phyloP scores from a whole-genome alignment of 306 rosid species.

The Quercus parvula region DNA sequence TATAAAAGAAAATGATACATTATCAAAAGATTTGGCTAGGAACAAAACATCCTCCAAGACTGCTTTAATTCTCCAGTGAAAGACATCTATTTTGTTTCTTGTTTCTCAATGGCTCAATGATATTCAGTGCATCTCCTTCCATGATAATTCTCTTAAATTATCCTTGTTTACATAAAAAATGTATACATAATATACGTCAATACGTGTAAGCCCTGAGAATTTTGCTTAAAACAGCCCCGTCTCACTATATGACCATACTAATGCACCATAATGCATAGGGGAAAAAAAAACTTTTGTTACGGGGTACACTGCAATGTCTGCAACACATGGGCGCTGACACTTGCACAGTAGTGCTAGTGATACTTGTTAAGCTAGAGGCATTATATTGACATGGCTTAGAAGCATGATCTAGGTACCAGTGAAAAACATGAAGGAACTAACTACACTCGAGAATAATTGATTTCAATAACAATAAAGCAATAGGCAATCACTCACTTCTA shows the following conservation, averaged over 20 bases:
- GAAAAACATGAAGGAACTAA: neutral
- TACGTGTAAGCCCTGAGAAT: neutral
- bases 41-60: no score
- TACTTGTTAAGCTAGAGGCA: neutral
- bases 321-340: neutral
- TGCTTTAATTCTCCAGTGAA: no score
- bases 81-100: no score
- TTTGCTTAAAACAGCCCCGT: neutral
- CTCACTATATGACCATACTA: neutral
- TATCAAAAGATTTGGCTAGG: no score
- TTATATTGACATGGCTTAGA: neutral
- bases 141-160: no score
- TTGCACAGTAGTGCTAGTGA: neutral
- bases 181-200: neutral
- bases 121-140: no score
- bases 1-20: no score
- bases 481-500: no score
- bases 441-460: neutral
- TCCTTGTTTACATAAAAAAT: neutral
- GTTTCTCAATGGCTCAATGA: no score
- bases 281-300: neutral
- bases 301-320: neutral
- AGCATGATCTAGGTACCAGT: neutral
- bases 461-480: neutral
- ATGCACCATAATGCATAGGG: neutral